Evolutionary conservation across 768 basidiomycete genomes (phyloP).

Genomic region (Amylocystis lapponica): DNA sequence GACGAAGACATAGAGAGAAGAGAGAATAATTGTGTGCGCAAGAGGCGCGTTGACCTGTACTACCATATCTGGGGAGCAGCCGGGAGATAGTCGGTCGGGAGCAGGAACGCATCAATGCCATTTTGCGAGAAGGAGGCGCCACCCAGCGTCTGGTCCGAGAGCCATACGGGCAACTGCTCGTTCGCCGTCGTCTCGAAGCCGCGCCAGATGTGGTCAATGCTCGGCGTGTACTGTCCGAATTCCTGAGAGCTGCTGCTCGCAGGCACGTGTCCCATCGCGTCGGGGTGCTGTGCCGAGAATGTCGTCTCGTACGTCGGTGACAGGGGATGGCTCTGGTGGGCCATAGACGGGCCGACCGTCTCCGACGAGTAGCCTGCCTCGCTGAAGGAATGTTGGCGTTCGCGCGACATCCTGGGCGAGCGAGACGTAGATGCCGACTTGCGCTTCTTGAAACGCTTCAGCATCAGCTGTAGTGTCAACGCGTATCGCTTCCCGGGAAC

Average conservation of each 20-base stretch:
- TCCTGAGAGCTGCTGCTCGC: conserved; percentile 24
- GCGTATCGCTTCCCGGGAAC: conserved; percentile 94
- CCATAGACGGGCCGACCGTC: conserved; percentile 27
- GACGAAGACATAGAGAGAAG: neutral
- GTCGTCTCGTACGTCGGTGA: conserved; percentile 50
- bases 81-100: conserved; percentile 70
- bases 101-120: conserved; percentile 81
- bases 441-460: conserved; percentile 70
- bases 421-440: conserved; percentile 48
- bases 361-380: conserved; percentile 32
- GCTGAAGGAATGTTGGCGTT: conserved; percentile 39
- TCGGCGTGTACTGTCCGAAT: conserved; percentile 19
- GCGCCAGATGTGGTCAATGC: conserved; percentile 68
- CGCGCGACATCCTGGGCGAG: conserved; percentile 56
- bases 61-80: conserved; percentile 74
- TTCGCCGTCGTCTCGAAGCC: conserved; percentile 66
- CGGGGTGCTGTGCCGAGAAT: conserved; percentile 28
- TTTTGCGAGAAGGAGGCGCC: conserved; percentile 71
- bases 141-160: conserved; percentile 78
- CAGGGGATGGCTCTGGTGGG: conserved; percentile 33
- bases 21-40: conserved; percentile 1
- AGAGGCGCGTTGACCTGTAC: too few relatives aligned
- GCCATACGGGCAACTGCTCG: conserved; percentile 81
- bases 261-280: conserved; percentile 27
- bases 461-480: conserved; percentile 81